These are phyloP conservation scores for Populus hybrid DNA, from an alignment of 441 rosid species.

Conservation along the genomic window DNA sequence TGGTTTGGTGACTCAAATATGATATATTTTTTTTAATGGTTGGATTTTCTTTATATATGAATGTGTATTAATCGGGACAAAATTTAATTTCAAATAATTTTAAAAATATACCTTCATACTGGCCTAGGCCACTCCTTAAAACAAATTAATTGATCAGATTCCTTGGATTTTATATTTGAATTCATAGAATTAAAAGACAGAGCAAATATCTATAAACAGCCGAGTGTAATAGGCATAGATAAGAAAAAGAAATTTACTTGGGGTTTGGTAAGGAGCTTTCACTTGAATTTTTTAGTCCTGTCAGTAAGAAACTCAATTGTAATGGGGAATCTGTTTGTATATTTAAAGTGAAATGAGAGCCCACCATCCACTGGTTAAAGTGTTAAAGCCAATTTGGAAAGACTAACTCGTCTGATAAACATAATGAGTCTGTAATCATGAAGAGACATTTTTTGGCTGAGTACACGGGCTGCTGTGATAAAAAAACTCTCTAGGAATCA, in stretches of 20 bases:
- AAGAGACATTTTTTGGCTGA: not conserved
- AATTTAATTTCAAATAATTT: too few species aligned
- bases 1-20: constrained; percentile 5
- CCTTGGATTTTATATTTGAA: too few species aligned
- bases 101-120: too few species aligned
- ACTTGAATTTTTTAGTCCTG: not conserved
- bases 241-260: constrained; percentile 7
- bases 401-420: not conserved
- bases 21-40: not conserved
- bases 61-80: not conserved
- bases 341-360: not conserved
- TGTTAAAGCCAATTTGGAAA: not conserved
- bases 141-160: too few species aligned
- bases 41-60: not conserved
- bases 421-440: not conserved
- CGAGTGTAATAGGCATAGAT: constrained; percentile 3
- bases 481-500: not conserved
- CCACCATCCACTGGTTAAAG: constrained; percentile 7
- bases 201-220: not conserved
- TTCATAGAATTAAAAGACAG: too few species aligned
- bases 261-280: not conserved
- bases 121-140: too few species aligned
- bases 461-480: not conserved
- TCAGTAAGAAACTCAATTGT: too few species aligned
- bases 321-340: not conserved